Percentiles rank a stretch among this genome's conserved stretches.
These are phyloP conservation scores for Dendrothele bispora DNA, from an alignment of 768 basidiomycete genomes.

Conservation along the genomic window DNA sequence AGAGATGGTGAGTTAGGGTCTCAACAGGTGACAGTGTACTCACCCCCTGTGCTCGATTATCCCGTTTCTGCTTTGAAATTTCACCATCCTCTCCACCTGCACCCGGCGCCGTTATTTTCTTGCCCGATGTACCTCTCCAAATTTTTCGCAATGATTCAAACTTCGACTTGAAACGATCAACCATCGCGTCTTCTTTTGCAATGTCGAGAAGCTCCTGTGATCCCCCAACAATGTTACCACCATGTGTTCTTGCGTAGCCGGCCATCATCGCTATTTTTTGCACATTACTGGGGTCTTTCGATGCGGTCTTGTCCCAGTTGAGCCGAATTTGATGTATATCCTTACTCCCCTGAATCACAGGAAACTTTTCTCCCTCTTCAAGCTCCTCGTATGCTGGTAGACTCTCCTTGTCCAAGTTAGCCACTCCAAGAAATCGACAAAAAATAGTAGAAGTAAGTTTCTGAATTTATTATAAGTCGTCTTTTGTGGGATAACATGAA, in stretches of 20 bases:
- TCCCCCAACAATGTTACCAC: not conserved
- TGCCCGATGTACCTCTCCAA: not conserved
- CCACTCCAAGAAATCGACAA: not conserved
- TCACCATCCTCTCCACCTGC: not conserved
- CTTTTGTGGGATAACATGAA: not conserved
- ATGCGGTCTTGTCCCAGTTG: not conserved
- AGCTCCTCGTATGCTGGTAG: not conserved
- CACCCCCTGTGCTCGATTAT: not conserved
- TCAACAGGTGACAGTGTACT: not conserved
- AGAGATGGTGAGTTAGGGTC: not conserved
- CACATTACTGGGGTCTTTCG: not conserved
- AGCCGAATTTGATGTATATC: not conserved
- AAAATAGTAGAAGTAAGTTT: not conserved
- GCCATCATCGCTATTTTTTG: not conserved
- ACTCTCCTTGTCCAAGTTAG: not conserved
- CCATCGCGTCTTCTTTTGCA: not conserved
- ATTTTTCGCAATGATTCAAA: not conserved
- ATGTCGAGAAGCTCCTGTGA: not conserved
- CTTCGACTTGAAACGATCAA: not conserved
- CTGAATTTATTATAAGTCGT: not conserved
- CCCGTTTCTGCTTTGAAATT: too few relatives aligned
- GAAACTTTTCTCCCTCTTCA: not conserved
- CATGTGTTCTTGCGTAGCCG: not conserved
- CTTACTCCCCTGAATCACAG: not conserved
- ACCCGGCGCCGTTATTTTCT: not conserved